These are phyloP conservation scores for Penicillium sp. DNA, from an alignment of 2,329 filamentous ascomycete genomes.

Conservation along the genomic window DNA sequence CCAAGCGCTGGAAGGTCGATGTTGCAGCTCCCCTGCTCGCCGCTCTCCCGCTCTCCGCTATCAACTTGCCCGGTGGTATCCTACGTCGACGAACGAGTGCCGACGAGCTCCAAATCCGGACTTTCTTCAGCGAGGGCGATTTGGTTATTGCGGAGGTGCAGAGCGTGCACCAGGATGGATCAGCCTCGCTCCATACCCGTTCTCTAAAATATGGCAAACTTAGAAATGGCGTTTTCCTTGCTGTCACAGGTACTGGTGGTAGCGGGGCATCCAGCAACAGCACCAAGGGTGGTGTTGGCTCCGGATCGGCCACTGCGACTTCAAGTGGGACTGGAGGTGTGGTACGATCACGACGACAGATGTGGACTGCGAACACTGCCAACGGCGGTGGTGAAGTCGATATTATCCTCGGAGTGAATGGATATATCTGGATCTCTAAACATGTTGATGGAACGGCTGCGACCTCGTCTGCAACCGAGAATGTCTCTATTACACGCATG, in stretches of 20 bases:
- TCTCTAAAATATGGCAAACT: constrained; percentile 92
- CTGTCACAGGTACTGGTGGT: constrained; percentile 74
- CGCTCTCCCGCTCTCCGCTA: constrained; percentile 75
- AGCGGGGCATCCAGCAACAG: constrained; percentile 47
- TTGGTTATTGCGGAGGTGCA: constrained; percentile 93
- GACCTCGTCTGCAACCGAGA: constrained; percentile 45
- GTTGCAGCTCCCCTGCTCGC: constrained; percentile 84
- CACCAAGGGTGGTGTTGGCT: constrained; percentile 30
- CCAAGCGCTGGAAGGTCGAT: constrained; percentile 89
- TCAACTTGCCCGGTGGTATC: constrained; percentile 93
- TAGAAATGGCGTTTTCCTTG: constrained; percentile 84
- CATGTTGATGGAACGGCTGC: constrained; percentile 58
- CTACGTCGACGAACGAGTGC: constrained; percentile 87
- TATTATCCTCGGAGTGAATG: constrained; percentile 88
- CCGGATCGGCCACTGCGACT: constrained; percentile 54
- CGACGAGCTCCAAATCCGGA: constrained; percentile 93
- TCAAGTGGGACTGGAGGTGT: constrained; percentile 71
- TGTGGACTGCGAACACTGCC: constrained; percentile 65
- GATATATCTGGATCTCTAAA: constrained; percentile 92
- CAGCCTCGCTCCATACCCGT: constrained; percentile 82
- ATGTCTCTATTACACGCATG: constrained; percentile 69
- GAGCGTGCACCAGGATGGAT: constrained; percentile 77
- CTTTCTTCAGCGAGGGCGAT: constrained; percentile 96
- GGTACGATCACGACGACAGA: constrained; percentile 75
- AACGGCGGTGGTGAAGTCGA: constrained; percentile 61